A percentile compares a stretch with the other conserved stretches of the same genome.
phyloP scores from a whole-genome alignment of 2,329 filamentous ascomycete genomes.

The Penicillium rolfsii region DNA sequence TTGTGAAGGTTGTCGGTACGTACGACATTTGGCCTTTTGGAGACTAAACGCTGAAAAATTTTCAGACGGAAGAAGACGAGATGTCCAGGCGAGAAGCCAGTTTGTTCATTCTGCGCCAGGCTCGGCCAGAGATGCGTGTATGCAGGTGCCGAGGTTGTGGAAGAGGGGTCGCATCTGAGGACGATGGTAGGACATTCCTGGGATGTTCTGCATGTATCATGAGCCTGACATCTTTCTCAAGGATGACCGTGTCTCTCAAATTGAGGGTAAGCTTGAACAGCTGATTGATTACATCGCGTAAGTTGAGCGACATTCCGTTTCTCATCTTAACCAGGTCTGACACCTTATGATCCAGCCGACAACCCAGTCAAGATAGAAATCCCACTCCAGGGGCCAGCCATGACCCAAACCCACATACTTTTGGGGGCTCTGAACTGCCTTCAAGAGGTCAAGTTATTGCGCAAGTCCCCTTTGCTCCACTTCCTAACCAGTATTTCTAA shows the following conservation, averaged over 20 bases:
- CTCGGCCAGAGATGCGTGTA: conserved; percentile 39
- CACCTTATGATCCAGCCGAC: neutral
- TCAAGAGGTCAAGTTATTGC: neutral
- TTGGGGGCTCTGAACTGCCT: neutral
- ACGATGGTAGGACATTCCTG: conserved; percentile 15
- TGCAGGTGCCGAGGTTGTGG: conserved; percentile 15
- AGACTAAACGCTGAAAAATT: neutral
- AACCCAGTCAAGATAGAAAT: neutral
- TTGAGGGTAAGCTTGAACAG: conserved; percentile 29
- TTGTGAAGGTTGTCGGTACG: conserved; percentile 40
- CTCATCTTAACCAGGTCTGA: neutral
- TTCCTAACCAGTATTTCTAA: neutral
- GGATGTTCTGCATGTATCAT: neutral
- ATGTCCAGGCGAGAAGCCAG: conserved; percentile 39
- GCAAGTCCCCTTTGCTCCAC: neutral
- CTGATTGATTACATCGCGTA: conserved; percentile 24
- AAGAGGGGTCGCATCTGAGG: conserved; percentile 10
- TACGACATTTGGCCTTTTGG: neutral
- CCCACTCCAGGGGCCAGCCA: neutral
- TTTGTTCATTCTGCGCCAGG: conserved; percentile 38
- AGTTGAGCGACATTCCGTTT: neutral
- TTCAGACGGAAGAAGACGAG: conserved; percentile 39
- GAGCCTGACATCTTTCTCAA: conserved; percentile 1
- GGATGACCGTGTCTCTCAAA: conserved; percentile 25
- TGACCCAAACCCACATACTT: neutral